Evolutionary conservation across 257 asterid species (phyloP).

Genomic region (Petunia axillaris): DNA sequence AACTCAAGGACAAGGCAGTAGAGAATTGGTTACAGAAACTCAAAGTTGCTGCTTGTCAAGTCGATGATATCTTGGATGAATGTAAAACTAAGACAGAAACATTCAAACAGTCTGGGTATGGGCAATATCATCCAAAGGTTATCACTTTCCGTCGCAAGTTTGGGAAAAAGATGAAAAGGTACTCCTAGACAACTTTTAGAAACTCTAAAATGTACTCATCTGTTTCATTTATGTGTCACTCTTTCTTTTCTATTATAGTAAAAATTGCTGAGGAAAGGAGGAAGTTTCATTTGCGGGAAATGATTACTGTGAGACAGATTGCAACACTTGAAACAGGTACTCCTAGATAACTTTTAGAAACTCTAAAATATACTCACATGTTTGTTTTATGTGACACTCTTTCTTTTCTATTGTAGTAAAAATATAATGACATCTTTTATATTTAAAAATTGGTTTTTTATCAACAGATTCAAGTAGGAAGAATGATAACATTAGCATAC

Average conservation of each 20-base stretch:
- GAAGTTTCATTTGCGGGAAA: slow-evolving; percentile 31
- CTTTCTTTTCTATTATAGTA: too few relatives aligned
- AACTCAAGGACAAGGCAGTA: slow-evolving; percentile 23
- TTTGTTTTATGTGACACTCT: too few relatives aligned
- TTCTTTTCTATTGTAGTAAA: too few relatives aligned
- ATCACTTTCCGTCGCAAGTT: slow-evolving; percentile 29
- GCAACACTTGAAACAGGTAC: not conserved
- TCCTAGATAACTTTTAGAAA: too few relatives aligned
- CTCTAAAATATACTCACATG: too few relatives aligned
- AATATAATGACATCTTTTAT: too few relatives aligned
- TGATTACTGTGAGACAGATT: not conserved
- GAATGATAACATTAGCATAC: too few relatives aligned
- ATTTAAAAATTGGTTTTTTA: too few relatives aligned
- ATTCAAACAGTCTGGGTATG: not conserved
- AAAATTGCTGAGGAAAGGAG: slow-evolving; percentile 34
- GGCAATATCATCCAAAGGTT: not conserved
- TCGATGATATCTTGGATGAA: slow-evolving; percentile 41
- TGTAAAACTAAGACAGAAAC: slow-evolving; percentile 17
- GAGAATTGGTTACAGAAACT: slow-evolving; percentile 38
- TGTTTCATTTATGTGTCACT: too few relatives aligned
- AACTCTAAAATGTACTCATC: too few relatives aligned
- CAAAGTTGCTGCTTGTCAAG: slow-evolving; percentile 29
- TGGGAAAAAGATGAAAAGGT: slow-evolving; percentile 33
- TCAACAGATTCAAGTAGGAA: too few relatives aligned
- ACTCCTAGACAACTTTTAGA: too few relatives aligned